These are phyloP conservation scores for Salvia splendens DNA, from an alignment of 257 asterid genomes.

Conservation along the genomic window DNA sequence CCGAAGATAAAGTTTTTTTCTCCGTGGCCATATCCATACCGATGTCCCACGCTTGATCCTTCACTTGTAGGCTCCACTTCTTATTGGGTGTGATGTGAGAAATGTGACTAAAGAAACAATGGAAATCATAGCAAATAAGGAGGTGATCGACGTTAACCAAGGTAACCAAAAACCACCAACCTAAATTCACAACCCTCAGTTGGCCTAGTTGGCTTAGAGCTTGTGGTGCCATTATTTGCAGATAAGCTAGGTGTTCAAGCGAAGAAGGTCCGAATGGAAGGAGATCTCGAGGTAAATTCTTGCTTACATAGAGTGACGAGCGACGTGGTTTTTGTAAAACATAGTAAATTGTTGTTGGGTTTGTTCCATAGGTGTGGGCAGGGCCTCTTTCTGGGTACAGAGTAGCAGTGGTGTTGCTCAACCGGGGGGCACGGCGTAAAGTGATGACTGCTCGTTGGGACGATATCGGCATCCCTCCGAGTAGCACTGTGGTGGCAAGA, in stretches of 20 bases:
- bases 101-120: slow-evolving; percentile 48
- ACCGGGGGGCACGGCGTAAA: slow-evolving; percentile 47
- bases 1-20: not conserved
- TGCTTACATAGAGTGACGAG: not conserved
- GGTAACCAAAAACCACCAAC: slow-evolving; percentile 42
- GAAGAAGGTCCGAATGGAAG: slow-evolving; percentile 84
- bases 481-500: slow-evolving; percentile 52
- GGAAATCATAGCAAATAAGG: slow-evolving; percentile 66
- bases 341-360: not conserved
- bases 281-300: slow-evolving; percentile 66
- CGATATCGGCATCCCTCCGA: slow-evolving; percentile 66
- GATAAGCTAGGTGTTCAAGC: slow-evolving; percentile 82
- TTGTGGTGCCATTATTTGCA: slow-evolving; percentile 28
- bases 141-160: slow-evolving; percentile 78
- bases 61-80: slow-evolving; percentile 71
- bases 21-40: not conserved
- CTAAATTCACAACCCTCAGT: not conserved
- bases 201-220: not conserved
- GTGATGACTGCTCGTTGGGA: slow-evolving; percentile 76
- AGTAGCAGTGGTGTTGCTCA: slow-evolving; percentile 68
- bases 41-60: not conserved
- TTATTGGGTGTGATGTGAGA: slow-evolving; percentile 87
- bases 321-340: not conserved
- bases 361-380: slow-evolving; percentile 70
- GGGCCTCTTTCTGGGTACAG: slow-evolving; percentile 73